Percentiles rank a stretch among this genome's conserved stretches.
phyloP scores from a whole-genome alignment of 345 rosid genomes.

The Ailanthus altissimus region DNA sequence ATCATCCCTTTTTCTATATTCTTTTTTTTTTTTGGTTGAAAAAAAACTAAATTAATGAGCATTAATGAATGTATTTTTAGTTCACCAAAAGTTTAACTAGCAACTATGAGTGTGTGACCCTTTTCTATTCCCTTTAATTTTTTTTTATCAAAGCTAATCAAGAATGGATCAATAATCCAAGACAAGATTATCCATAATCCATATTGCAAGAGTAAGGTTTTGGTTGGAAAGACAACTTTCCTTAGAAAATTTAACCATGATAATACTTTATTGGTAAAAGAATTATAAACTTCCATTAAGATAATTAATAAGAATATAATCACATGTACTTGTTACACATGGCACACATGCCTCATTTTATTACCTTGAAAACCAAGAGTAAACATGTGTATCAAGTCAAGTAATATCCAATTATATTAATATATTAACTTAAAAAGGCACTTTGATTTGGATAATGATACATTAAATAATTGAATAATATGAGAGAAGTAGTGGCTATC shows the following conservation, averaged over 20 bases:
- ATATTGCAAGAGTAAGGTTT: not conserved
- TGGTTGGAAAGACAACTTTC: conserved; percentile 12
- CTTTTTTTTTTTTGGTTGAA: too few species aligned
- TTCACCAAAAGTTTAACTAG: not conserved
- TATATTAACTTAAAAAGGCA: too few species aligned
- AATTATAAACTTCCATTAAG: not conserved
- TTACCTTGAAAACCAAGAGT: not conserved
- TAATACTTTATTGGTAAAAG: not conserved
- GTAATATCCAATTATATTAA: not conserved
- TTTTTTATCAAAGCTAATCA: not conserved
- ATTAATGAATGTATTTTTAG: not conserved
- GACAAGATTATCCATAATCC: not conserved
- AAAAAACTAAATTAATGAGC: too few species aligned
- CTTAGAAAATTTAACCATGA: not conserved
- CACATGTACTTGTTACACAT: conserved; percentile 16
- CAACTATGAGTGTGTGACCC: not conserved
- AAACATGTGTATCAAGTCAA: conserved; percentile 13
- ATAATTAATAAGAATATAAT: not conserved
- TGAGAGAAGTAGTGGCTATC: too few species aligned
- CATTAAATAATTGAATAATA: not conserved
- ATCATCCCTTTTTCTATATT: too few species aligned
- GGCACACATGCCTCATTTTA: conserved; percentile 15
- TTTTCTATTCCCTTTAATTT: not conserved
- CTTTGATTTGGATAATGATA: not conserved
- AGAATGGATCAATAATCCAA: not conserved